phyloP scores from a whole-genome alignment of 306 rosid species.

The Sesbania bispinosa region DNA sequence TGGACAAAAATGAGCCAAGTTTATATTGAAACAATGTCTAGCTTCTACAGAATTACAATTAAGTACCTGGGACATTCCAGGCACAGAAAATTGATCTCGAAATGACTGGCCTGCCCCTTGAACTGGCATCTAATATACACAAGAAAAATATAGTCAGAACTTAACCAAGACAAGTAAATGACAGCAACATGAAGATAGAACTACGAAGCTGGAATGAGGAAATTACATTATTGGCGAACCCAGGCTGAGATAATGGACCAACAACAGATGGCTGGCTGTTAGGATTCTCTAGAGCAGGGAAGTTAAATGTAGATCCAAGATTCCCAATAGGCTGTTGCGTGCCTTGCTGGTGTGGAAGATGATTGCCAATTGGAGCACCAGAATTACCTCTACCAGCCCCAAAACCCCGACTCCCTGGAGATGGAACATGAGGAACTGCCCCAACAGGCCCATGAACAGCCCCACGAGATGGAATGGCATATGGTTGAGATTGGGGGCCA shows the following conservation, averaged over 20 bases:
- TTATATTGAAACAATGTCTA: constrained; percentile 15
- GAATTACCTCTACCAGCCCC: constrained; percentile 91
- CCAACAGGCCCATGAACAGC: constrained; percentile 98
- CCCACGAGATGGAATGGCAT: constrained; percentile 97
- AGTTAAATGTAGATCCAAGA: constrained; percentile 76
- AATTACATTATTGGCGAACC: constrained; percentile 81
- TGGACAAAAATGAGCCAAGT: constrained; percentile 16
- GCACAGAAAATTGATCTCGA: constrained; percentile 91
- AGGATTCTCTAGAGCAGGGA: constrained; percentile 82
- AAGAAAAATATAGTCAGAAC: constrained; percentile 31
- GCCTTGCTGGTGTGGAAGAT: constrained; percentile 90
- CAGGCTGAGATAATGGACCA: constrained; percentile 95
- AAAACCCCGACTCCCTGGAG: constrained; percentile 90
- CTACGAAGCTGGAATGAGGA: not conserved
- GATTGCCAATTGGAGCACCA: constrained; percentile 80
- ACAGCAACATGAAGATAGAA: not conserved
- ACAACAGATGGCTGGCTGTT: constrained; percentile 97
- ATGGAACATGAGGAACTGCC: constrained; percentile 97
- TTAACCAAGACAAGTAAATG: not conserved
- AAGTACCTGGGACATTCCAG: constrained; percentile 91
- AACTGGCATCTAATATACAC: constrained; percentile 66
- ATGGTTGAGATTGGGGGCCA: constrained; percentile 96
- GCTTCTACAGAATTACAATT: not conserved
- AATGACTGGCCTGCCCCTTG: constrained; percentile 80
- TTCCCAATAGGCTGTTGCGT: constrained; percentile 74